Evolutionary conservation across 768 basidiomycete genomes (phyloP).

Genomic region (Exsudoporus frostii): DNA sequence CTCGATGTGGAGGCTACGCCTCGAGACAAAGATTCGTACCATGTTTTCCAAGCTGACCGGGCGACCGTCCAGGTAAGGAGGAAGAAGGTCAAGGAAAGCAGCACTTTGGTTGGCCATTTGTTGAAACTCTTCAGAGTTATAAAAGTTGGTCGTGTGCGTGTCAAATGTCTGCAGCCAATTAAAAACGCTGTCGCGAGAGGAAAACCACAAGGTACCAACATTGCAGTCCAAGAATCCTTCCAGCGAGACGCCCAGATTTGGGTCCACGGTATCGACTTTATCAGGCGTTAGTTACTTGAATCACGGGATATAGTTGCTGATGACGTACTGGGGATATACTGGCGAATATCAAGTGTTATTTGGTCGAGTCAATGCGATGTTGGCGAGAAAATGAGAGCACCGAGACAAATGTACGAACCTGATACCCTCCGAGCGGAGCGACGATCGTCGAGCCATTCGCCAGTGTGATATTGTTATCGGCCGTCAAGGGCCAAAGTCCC

Average conservation of each 20-base stretch:
- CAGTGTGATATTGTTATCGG: constrained; percentile 48
- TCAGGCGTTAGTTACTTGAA: constrained; percentile 6
- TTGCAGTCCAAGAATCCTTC: constrained; percentile 66
- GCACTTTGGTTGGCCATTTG: constrained; percentile 43
- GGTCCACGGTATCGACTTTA: constrained; percentile 59
- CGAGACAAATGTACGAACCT: constrained; percentile 29
- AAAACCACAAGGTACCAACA: constrained; percentile 31
- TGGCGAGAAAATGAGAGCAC: constrained; percentile 6
- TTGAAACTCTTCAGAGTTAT: constrained; percentile 50
- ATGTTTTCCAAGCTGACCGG: constrained; percentile 54
- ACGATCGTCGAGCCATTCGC: constrained; percentile 60
- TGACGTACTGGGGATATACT: constrained; percentile 42
- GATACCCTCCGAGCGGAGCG: constrained; percentile 66
- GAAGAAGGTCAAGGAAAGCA: constrained; percentile 46
- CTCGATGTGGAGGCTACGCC: background rate
- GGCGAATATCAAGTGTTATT: background rate
- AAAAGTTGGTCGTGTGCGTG: constrained; percentile 47
- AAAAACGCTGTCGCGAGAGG: background rate
- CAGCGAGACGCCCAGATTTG: constrained; percentile 57
- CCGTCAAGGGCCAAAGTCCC: constrained; percentile 58
- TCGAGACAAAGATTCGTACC: constrained; percentile 34
- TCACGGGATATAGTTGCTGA: background rate
- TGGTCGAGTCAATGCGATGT: constrained; percentile 2
- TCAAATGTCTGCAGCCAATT: constrained; percentile 42
- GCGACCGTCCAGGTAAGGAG: constrained; percentile 53